These are phyloP conservation scores for Apiotrichum brassicae DNA, from an alignment of 1,284 basidiomycete species.

Conservation along the genomic window DNA sequence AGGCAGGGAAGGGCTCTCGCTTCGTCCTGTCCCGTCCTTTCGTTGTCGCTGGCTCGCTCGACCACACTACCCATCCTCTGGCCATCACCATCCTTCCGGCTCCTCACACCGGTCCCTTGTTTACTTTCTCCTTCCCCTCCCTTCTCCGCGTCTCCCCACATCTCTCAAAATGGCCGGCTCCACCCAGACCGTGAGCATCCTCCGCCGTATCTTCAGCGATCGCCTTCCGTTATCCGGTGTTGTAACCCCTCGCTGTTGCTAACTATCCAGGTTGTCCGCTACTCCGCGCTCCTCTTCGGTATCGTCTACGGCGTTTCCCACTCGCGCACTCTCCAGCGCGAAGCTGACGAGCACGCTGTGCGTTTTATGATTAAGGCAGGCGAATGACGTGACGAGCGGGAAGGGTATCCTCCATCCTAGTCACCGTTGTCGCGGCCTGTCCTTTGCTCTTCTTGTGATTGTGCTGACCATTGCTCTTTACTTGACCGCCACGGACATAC, in stretches of 20 bases:
- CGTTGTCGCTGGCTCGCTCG: not conserved
- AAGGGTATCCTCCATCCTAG: too few species aligned
- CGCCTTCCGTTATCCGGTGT: not conserved
- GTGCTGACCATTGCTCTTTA: too few species aligned
- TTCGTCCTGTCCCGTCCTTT: not conserved
- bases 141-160: not conserved
- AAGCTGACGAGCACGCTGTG: slow-evolving; percentile 56
- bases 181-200: slow-evolving; percentile 24
- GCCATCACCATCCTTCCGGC: slow-evolving; percentile 2
- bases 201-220: too few species aligned
- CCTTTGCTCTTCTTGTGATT: too few species aligned
- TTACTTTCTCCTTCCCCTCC: not conserved
- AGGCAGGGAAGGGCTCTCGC: too few species aligned
- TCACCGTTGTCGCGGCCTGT: too few species aligned
- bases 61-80: not conserved
- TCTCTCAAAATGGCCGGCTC: slow-evolving; percentile 39
- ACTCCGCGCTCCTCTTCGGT: slow-evolving; percentile 82
- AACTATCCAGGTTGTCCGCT: slow-evolving; percentile 78
- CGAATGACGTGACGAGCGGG: too few species aligned
- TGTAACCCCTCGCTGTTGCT: not conserved
- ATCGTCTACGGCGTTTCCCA: slow-evolving; percentile 90
- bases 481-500: too few species aligned
- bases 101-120: not conserved
- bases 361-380: slow-evolving; percentile 9
- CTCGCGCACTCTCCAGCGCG: slow-evolving; percentile 78